These are phyloP conservation scores for Pythium biforme DNA, from an alignment of 352 stramenopile genomes.

Conservation along the genomic window DNA sequence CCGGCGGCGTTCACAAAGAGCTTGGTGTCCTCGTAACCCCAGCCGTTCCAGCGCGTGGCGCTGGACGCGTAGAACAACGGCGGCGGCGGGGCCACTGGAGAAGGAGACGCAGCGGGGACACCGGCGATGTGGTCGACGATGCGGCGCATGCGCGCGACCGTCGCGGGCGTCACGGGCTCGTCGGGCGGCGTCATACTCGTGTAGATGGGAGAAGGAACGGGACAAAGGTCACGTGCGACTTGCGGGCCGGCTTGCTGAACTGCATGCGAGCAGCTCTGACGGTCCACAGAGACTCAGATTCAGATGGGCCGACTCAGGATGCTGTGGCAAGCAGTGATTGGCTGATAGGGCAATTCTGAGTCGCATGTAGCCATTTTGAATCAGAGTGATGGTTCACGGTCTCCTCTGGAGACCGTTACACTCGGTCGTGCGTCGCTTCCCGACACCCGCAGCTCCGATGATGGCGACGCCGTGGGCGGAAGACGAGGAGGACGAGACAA, in stretches of 20 bases:
- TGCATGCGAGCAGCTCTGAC: background rate
- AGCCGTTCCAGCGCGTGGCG: conserved; percentile 68
- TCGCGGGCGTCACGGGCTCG: conserved; percentile 20
- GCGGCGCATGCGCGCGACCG: conserved; percentile 51
- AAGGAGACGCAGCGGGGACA: background rate
- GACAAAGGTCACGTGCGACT: background rate
- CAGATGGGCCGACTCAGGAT: background rate
- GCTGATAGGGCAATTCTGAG: background rate
- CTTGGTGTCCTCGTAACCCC: conserved; percentile 69
- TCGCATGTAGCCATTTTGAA: background rate
- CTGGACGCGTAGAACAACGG: conserved; percentile 15
- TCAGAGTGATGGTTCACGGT: background rate
- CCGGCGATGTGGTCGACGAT: conserved; percentile 45
- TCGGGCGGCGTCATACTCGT: background rate
- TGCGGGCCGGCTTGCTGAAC: background rate
- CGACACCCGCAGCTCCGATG: background rate
- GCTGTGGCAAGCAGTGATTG: conserved; percentile 1
- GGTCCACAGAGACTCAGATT: background rate
- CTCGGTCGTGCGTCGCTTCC: too few species aligned
- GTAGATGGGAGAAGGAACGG: background rate
- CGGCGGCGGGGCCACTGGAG: background rate
- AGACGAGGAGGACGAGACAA: background rate
- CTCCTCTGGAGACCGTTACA: too few species aligned
- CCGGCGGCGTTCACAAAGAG: conserved; percentile 59
- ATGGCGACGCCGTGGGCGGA: background rate